Percentiles rank a stretch among this genome's conserved stretches.
These are phyloP conservation scores for Starmerella ratchasimensis DNA, from an alignment of 805 yeast species.

Conservation along the genomic window DNA sequence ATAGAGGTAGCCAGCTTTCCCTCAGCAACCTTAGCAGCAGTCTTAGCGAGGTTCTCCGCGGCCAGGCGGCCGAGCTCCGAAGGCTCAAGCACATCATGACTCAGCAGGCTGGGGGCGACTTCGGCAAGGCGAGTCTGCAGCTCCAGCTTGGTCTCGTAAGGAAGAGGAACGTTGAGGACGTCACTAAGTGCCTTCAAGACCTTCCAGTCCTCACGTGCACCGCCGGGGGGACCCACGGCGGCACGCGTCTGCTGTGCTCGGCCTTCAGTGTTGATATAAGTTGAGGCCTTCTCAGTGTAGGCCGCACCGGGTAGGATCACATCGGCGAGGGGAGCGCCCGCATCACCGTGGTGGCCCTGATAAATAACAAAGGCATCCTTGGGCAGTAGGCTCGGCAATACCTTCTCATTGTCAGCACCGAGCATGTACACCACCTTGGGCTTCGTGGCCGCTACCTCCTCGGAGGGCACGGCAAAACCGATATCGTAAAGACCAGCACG, in stretches of 20 bases:
- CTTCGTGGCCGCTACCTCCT: slow-evolving; percentile 33
- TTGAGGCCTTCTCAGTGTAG: slow-evolving; percentile 74
- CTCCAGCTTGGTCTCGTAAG: slow-evolving; percentile 59
- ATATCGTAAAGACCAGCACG: slow-evolving; percentile 76
- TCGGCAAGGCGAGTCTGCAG: slow-evolving; percentile 58
- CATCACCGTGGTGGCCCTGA: slow-evolving; percentile 87
- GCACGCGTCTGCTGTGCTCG: slow-evolving; percentile 76
- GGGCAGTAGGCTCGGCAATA: slow-evolving; percentile 65
- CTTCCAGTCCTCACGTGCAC: slow-evolving; percentile 87
- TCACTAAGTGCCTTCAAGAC: slow-evolving; percentile 72
- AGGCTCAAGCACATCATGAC: slow-evolving; percentile 64
- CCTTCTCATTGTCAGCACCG: slow-evolving; percentile 71
- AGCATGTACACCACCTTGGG: slow-evolving; percentile 69
- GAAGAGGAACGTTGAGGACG: slow-evolving; percentile 54
- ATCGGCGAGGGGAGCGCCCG: slow-evolving; percentile 79
- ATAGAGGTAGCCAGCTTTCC: slow-evolving; percentile 48
- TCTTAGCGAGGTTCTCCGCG: slow-evolving; percentile 30
- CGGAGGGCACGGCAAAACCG: slow-evolving; percentile 50
- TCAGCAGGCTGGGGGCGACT: slow-evolving; percentile 66
- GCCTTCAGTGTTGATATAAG: slow-evolving; percentile 82
- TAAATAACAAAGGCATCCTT: slow-evolving; percentile 75
- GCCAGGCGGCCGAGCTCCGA: slow-evolving; percentile 43
- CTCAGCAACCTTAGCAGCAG: slow-evolving; percentile 30
- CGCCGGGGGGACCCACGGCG: slow-evolving; percentile 77
- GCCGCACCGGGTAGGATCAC: slow-evolving; percentile 80